Evolutionary conservation across 2,329 filamentous ascomycete genomes (phyloP), one percentile per base, ranked within the genome.

Genomic region (Stachybotrys chlorohalonatus): DNA sequence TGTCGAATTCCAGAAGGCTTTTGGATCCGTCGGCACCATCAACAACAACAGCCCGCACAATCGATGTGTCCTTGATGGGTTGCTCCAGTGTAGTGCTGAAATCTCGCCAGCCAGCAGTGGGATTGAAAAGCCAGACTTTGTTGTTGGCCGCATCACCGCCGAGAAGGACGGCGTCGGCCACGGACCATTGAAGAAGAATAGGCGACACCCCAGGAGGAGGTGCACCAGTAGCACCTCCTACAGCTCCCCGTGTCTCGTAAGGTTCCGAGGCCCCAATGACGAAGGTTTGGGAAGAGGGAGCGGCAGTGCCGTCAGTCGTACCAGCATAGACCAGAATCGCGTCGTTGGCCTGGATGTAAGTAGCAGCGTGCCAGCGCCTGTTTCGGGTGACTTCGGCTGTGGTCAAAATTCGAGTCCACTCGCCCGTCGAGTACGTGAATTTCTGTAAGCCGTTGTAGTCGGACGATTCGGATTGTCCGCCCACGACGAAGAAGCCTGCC

Each of bases 281-380:
- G 63, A 92, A 95, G 0, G 90, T 93, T 61, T 90, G 80, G 1
- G 85, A 82, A 1, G 89, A 91, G 1, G 81, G 73, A 7, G 73
- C 70, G 8, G 73, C 69, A 39, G 72, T 73, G 31, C 82, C 82
- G 60, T 85, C 81, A 62, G 85, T 83, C 15, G 79, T 83, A 49
- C 93, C 93, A 36, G 86, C 89, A 66, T 92, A 96, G 31, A 96
- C 78, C 30, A 96, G 72, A 54, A 97, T 88, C 5, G 83, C 80
- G 54, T 89, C 79, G 15, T 83, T 81, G 24, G 79, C 78, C 58
- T 84, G 79, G 53, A 97, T 75, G 66, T 91, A 96, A 16, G 82
- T 79, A 11, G 87, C 87, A 60, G 83, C 85, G 68, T 97, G 93
- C 61, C 86, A 82, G 56, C 83, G 75, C 55, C 90, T 84, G 63